Evolutionary conservation across 192 early-diverging fungal genomes (phyloP), one percentile per base, ranked within the genome.

Genomic region (Coemansia sp.): DNA sequence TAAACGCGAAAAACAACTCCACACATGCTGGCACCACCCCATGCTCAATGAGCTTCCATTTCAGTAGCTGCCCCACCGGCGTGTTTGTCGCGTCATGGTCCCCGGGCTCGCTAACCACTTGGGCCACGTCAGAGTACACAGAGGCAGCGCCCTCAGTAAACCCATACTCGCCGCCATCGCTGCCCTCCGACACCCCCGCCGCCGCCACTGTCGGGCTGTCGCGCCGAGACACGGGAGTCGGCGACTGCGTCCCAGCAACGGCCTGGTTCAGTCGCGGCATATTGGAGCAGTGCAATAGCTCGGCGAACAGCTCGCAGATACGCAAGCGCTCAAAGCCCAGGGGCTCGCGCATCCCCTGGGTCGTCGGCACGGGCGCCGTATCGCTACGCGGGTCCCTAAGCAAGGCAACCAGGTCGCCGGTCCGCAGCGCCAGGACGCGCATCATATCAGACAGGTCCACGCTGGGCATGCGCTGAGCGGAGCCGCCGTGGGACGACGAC

Each of bases 231-330:
- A 23, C 37, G 28, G 20, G 36, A 45, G 23, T 23, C 6, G 18
- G 13, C 39, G 47, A 47, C 34, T 31, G 31, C 31, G 31, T 31
- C 31, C 31, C 31, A 31, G 45, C 18, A 4, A 34, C 13, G 8
- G 34, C 50, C 34, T 77, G 66, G 69, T 93, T 93, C 10, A 93
- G 72, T 3, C 87, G 86, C n/a, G 85, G 85, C 91, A 93, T 91
- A 68, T 89, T 92, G 43, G 92, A 91, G 69, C 92, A 92, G 69
- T 98, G 97, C 48, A 99, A 75, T 16, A 99, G 78, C 83, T 99
- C 97, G 5, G 97, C 97, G 86, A 98, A 95, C 64, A 99, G 86
- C 79, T 99, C 97, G 76, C 97, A 98, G 39, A 94, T 93, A 61
- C 93, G 92, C 39, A 99, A 80, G 12, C 97, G 86, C 79, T 97